These are phyloP conservation scores for Crithidia expoeki DNA, from an alignment of 208 protist genomes.

Conservation along the genomic window DNA sequence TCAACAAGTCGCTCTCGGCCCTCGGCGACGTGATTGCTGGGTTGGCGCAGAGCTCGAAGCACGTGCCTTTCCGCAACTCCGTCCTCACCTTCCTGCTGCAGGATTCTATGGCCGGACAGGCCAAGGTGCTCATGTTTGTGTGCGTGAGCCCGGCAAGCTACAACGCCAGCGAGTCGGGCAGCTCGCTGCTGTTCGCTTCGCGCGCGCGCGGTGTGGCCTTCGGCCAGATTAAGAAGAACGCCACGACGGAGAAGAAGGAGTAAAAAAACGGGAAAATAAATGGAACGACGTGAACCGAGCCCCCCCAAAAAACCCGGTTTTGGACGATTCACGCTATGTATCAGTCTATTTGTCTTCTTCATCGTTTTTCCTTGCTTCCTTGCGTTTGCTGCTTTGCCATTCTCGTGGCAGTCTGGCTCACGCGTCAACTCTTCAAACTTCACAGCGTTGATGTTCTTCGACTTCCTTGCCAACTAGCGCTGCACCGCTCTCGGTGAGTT, in stretches of 20 bases:
- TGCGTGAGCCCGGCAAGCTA: conserved; percentile 94
- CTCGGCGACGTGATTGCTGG: conserved; percentile 92
- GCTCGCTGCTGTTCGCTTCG: conserved; percentile 90
- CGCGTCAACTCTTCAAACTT: background rate
- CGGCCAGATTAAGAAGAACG: conserved; percentile 91
- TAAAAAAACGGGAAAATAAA: background rate
- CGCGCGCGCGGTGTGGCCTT: conserved; percentile 88
- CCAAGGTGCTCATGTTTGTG: conserved; percentile 96
- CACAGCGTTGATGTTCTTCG: too few relatives aligned
- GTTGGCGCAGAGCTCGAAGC: conserved; percentile 80
- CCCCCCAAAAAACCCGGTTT: too few relatives aligned
- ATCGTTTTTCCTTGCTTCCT: background rate
- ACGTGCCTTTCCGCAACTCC: conserved; percentile 94
- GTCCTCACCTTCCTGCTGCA: conserved; percentile 91
- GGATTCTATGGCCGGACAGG: conserved; percentile 93
- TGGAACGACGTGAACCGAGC: too few relatives aligned
- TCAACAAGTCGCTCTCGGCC: conserved; percentile 92
- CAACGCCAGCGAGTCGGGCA: conserved; percentile 89
- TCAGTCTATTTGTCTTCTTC: background rate
- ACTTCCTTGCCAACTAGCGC: too few relatives aligned
- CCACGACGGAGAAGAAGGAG: conserved; percentile 47
- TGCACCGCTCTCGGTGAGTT: too few relatives aligned
- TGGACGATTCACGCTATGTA: too few relatives aligned
- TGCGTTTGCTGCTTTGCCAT: conserved; percentile 3
- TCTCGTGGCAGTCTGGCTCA: background rate